phyloP scores from a whole-genome alignment of 2,329 filamentous ascomycete species.

The Orbilia oligospora region DNA sequence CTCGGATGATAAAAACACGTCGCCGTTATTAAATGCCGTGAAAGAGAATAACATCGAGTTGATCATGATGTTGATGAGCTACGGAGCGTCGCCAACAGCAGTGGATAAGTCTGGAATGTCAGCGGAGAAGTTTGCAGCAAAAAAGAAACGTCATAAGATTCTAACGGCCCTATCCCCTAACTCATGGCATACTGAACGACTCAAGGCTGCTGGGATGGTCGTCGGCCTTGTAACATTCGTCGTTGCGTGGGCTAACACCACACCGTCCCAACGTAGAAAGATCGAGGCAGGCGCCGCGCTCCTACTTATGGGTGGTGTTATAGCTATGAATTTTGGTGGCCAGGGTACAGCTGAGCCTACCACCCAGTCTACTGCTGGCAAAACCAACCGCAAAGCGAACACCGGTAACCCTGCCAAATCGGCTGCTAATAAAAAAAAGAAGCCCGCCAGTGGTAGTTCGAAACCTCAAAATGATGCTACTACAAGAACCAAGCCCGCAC shows the following conservation, averaged over 20 bases:
- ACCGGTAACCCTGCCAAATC: too few species aligned
- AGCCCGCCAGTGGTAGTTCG: too few species aligned
- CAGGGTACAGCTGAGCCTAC: slow-evolving; percentile 2
- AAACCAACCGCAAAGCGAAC: too few species aligned
- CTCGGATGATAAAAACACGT: slow-evolving; percentile 9
- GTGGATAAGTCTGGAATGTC: slow-evolving; percentile 10
- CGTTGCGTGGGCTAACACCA: slow-evolving; percentile 21
- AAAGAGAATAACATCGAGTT: slow-evolving; percentile 11
- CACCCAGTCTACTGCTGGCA: too few species aligned
- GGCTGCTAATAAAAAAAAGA: too few species aligned
- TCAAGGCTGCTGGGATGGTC: slow-evolving; percentile 9
- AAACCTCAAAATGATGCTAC: too few species aligned
- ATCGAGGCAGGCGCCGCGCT: slow-evolving; percentile 2
- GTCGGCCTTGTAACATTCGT: slow-evolving; percentile 27
- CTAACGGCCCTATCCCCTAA: not conserved
- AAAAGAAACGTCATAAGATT: slow-evolving; percentile 5
- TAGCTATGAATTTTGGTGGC: not conserved
- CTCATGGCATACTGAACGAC: slow-evolving; percentile 10
- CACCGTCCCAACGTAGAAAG: not conserved
- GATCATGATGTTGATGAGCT: slow-evolving; percentile 12
- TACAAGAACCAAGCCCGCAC: too few species aligned
- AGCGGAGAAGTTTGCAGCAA: slow-evolving; percentile 13
- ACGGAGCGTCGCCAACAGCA: slow-evolving; percentile 3
- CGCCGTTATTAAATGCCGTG: slow-evolving; percentile 26
- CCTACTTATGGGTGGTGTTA: slow-evolving; percentile 4